Percentiles rank a stretch among this genome's conserved stretches.
These are phyloP conservation scores for Mycena albidolilacea DNA, from an alignment of 768 basidiomycete species.

Conservation along the genomic window DNA sequence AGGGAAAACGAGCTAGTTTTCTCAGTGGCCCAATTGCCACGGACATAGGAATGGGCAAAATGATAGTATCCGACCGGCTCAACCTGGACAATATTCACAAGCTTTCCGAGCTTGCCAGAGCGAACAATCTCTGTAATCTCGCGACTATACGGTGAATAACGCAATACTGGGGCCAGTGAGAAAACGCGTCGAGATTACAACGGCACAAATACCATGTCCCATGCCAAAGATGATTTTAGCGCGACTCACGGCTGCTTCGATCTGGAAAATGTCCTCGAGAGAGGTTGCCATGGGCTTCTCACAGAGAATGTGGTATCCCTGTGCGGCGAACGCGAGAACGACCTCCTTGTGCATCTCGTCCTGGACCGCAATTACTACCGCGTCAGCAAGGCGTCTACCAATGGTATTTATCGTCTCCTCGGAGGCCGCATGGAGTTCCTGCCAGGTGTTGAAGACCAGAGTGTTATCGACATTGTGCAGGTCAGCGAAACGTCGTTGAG, in stretches of 20 bases:
- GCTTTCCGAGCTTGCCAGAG: conserved; percentile 79
- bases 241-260: conserved; percentile 79
- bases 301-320: conserved; percentile 91
- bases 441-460: conserved; percentile 80
- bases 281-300: conserved; percentile 94
- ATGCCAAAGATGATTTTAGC: conserved; percentile 86
- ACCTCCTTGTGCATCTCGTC: conserved; percentile 86
- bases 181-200: conserved; percentile 4
- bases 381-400: conserved; percentile 85
- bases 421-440: conserved; percentile 79
- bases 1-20: conserved; percentile 81
- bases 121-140: conserved; percentile 79
- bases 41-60: conserved; percentile 92
- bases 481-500: conserved; percentile 70
- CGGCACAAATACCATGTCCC: conserved; percentile 78
- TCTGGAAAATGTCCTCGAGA: conserved; percentile 79
- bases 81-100: conserved; percentile 87
- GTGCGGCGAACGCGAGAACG: conserved; percentile 79
- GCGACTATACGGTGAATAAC: conserved; percentile 88
- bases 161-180: conserved; percentile 68
- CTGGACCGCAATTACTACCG: conserved; percentile 85
- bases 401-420: conserved; percentile 72
- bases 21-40: conserved; percentile 86
- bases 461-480: conserved; percentile 74
- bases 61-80: conserved; percentile 92